phyloP scores from a whole-genome alignment of 2,329 filamentous ascomycete genomes.

The Penicillium nordicum region DNA sequence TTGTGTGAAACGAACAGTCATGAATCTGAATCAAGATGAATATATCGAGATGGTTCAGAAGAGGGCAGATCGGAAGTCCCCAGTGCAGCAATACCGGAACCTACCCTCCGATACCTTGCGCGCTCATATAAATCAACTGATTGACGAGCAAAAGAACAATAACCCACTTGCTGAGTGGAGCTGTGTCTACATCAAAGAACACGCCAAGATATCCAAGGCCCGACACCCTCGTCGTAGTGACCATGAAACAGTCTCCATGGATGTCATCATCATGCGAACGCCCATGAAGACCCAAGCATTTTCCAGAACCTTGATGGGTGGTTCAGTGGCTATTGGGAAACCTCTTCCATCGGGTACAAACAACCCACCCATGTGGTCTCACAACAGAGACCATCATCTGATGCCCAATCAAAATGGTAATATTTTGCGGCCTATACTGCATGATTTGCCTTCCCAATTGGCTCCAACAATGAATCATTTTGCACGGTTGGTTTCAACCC shows the following conservation, averaged over 20 bases:
- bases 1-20: constrained; percentile 27
- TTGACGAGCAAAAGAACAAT: constrained; percentile 30
- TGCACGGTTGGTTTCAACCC: background rate
- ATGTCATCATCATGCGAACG: constrained; percentile 34
- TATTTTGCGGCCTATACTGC: background rate
- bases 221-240: constrained; percentile 27
- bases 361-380: background rate
- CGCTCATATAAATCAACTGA: constrained; percentile 35
- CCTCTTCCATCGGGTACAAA: background rate
- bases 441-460: background rate
- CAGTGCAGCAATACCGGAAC: constrained; percentile 29
- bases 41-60: constrained; percentile 31
- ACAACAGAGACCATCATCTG: background rate
- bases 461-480: background rate
- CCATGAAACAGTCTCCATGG: constrained; percentile 33
- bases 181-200: constrained; percentile 37
- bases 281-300: constrained; percentile 19
- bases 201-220: constrained; percentile 26
- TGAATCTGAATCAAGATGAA: constrained; percentile 33
- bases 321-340: constrained; percentile 4
- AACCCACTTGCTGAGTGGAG: constrained; percentile 36
- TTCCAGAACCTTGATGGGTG: constrained; percentile 14
- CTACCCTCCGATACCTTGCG: constrained; percentile 28
- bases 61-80: constrained; percentile 26
- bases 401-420: background rate